Percentiles rank a stretch among this genome's conserved stretches.
Conservation (phyloP, 768 basidiomycete species). For the Strobilomyces confusus region DNA sequence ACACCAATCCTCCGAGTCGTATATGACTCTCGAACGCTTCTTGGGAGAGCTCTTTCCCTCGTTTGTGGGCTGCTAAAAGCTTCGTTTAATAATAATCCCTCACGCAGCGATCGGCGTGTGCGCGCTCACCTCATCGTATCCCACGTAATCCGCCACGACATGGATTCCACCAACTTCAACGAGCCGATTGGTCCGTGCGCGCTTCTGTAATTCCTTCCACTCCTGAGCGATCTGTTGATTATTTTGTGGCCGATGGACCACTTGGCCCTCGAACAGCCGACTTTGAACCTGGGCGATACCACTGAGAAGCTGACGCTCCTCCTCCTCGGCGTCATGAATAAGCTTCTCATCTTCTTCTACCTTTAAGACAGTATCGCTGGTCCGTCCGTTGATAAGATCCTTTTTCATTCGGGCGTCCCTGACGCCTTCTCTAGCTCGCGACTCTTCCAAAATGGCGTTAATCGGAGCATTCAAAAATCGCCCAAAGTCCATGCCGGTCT, state of each 20-base stretch:
- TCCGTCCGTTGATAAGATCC: constrained; percentile 27
- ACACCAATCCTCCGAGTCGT: constrained; percentile 57
- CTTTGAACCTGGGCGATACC: constrained; percentile 59
- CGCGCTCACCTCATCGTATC: constrained; percentile 26
- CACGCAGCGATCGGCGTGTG: background rate
- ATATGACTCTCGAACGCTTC: constrained; percentile 35
- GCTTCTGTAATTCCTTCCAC: constrained; percentile 46
- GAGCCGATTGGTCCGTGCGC: constrained; percentile 38
- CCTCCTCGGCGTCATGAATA: constrained; percentile 46
- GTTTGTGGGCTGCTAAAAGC: constrained; percentile 16
- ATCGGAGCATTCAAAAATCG: constrained; percentile 45
- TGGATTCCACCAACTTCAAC: constrained; percentile 37
- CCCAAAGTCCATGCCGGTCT: constrained; percentile 38
- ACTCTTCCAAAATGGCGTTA: constrained; percentile 42
- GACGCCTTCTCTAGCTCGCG: constrained; percentile 38
- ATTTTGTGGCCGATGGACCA: constrained; percentile 32
- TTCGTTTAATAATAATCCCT: constrained; percentile 1
- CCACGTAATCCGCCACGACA: constrained; percentile 30
- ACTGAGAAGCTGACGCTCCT: constrained; percentile 46
- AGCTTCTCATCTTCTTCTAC: constrained; percentile 27
- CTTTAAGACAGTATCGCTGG: constrained; percentile 6
- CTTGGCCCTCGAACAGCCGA: constrained; percentile 53
- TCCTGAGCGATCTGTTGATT: constrained; percentile 43
- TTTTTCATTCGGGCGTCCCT: constrained; percentile 45
- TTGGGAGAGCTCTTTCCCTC: constrained; percentile 15